Percentiles rank a stretch among this genome's conserved stretches.
Conservation (phyloP, 2,329 filamentous ascomycete genomes). For the Diaporthe sp. region DNA sequence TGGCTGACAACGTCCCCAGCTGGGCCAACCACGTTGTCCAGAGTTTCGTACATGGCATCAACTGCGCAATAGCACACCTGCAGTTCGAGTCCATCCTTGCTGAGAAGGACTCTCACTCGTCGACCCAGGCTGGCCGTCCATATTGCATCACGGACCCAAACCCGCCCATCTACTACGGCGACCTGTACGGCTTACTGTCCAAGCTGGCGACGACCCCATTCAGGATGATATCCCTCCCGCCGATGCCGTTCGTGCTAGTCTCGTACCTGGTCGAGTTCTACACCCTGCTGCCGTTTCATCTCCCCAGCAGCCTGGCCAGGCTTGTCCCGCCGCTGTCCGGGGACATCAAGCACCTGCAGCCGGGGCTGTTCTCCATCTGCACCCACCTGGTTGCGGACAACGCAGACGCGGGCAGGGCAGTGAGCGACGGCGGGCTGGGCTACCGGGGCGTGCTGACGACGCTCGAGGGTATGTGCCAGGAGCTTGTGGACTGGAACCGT, state of each 20-base stretch:
- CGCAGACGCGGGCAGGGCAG: conserved; percentile 43
- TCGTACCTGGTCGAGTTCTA: conserved; percentile 51
- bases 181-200: conserved; percentile 48
- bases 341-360: conserved; percentile 50
- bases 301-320: conserved; percentile 39
- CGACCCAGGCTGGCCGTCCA: conserved; percentile 49
- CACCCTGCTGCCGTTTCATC: conserved; percentile 43
- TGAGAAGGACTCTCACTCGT: conserved; percentile 37
- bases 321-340: conserved; percentile 47
- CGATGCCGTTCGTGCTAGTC: conserved; percentile 48
- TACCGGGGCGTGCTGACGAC: conserved; percentile 52
- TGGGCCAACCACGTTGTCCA: conserved; percentile 52
- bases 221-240: conserved; percentile 44
- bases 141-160: conserved; percentile 56
- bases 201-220: conserved; percentile 50
- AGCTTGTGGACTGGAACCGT: conserved; percentile 54
- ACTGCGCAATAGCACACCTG: conserved; percentile 54
- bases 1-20: conserved; percentile 38
- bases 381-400: conserved; percentile 52
- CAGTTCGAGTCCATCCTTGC: conserved; percentile 53
- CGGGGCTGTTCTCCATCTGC: conserved; percentile 52
- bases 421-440: conserved; percentile 50
- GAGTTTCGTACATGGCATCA: conserved; percentile 53
- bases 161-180: conserved; percentile 50
- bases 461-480: conserved; percentile 51